phyloP scores from a whole-genome alignment of 768 basidiomycete species.

The Suillus plorans region DNA sequence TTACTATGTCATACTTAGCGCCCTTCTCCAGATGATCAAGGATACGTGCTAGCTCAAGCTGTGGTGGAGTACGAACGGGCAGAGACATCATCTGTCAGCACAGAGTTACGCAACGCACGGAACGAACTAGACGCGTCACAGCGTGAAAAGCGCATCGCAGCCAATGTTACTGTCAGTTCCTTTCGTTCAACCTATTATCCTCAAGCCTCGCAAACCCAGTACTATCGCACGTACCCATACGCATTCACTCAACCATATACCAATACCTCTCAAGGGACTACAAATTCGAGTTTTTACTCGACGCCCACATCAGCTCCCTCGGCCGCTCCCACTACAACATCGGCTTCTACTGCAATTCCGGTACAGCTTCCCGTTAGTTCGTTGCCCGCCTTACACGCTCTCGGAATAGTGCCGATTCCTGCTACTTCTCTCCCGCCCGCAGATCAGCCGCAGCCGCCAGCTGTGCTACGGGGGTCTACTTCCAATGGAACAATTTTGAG shows the following conservation, averaged over 20 bases:
- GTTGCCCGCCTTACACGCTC: constrained; percentile 56
- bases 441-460: constrained; percentile 67
- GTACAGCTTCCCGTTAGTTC: constrained; percentile 69
- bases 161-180: constrained; percentile 33
- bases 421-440: constrained; percentile 49
- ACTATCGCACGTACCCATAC: constrained; percentile 67
- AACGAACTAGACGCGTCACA: constrained; percentile 67
- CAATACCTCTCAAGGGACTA: constrained; percentile 19
- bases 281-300: constrained; percentile 23
- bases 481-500: constrained; percentile 71
- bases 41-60: constrained; percentile 61
- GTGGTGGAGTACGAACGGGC: constrained; percentile 65
- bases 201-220: constrained; percentile 45
- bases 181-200: constrained; percentile 40
- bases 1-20: constrained; percentile 42
- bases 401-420: constrained; percentile 75
- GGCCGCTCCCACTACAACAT: constrained; percentile 30
- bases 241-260: constrained; percentile 61
- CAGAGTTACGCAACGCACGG: constrained; percentile 61
- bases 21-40: constrained; percentile 58
- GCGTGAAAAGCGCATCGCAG: constrained; percentile 58
- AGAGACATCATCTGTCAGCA: constrained; percentile 54
- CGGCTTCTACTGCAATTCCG: constrained; percentile 47
- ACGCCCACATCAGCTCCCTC: constrained; percentile 33
- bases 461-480: constrained; percentile 71